Evolutionary conservation across 2,329 filamentous ascomycete species (phyloP).

Genomic region (Didymella exigua): DNA sequence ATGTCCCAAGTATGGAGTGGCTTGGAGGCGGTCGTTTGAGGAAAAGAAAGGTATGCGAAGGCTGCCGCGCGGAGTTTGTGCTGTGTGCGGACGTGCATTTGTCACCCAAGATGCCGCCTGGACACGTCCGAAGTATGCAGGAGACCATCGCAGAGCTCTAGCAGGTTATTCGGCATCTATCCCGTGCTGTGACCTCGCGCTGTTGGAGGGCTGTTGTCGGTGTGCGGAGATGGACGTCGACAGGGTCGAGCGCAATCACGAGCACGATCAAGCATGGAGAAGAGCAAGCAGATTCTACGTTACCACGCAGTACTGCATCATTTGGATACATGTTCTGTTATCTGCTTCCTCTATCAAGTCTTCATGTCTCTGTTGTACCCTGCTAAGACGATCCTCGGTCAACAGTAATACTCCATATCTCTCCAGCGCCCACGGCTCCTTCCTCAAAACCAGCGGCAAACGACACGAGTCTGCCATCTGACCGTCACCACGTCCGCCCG

Average conservation of each 20-base stretch:
- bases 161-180: not conserved
- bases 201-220: not conserved
- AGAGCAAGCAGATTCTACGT: not conserved
- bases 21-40: not conserved
- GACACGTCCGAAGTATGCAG: not conserved
- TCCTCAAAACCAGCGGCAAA: constrained; percentile 21
- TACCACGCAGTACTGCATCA: not conserved
- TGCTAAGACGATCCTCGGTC: constrained; percentile 27
- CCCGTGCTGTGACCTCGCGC: not conserved
- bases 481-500: constrained; percentile 20
- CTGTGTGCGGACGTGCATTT: not conserved
- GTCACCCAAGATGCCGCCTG: not conserved
- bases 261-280: constrained; percentile 2
- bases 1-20: no score
- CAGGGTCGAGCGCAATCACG: constrained; percentile 3
- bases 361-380: constrained; percentile 2
- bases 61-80: not conserved
- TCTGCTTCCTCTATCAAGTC: not conserved
- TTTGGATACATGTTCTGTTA: not conserved
- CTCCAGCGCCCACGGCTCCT: constrained; percentile 26
- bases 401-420: constrained; percentile 40
- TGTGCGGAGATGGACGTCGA: not conserved
- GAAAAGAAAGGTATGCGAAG: not conserved
- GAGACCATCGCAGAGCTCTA: not conserved
- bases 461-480: constrained; percentile 23